A percentile compares a stretch with the other conserved stretches of the same genome.
Evolutionary conservation across 2,329 filamentous ascomycete species (phyloP).

Genomic region (Colletotrichum sojae): DNA sequence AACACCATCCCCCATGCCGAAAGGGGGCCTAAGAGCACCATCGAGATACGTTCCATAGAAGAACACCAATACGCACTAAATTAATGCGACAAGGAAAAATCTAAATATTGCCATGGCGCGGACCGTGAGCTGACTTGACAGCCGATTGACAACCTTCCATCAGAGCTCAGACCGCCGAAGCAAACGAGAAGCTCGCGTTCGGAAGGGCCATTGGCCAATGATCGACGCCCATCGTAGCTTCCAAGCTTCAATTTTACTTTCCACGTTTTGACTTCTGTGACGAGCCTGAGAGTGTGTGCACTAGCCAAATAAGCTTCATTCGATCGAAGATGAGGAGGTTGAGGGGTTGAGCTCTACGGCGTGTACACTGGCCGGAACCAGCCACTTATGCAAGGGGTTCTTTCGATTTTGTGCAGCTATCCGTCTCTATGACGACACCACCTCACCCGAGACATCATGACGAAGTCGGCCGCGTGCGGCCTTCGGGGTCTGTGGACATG

Average conservation of each 20-base stretch:
- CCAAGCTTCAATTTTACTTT: neutral
- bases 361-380: slow-evolving; percentile 4
- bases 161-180: slow-evolving; percentile 17
- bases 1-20: neutral
- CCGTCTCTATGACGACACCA: slow-evolving; percentile 42
- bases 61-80: neutral
- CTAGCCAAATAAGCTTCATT: slow-evolving; percentile 18
- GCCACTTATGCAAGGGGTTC: slow-evolving; percentile 43
- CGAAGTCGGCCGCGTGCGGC: slow-evolving; percentile 31
- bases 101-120: neutral
- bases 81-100: neutral
- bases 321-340: neutral
- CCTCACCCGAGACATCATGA: slow-evolving; percentile 40
- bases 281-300: no score
- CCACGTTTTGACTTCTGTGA: neutral
- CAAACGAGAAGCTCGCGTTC: neutral
- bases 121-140: neutral
- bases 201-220: slow-evolving; percentile 25
- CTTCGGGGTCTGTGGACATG: slow-evolving; percentile 21
- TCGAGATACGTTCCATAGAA: slow-evolving; percentile 9
- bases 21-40: slow-evolving; percentile 9
- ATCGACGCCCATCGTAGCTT: neutral
- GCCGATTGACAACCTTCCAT: slow-evolving; percentile 4
- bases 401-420: neutral
- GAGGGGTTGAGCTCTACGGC: neutral